Percentiles rank a stretch among this genome's conserved stretches.
These are phyloP conservation scores for Ustulina deusta DNA, from an alignment of 2,329 filamentous ascomycete species.

Conservation along the genomic window DNA sequence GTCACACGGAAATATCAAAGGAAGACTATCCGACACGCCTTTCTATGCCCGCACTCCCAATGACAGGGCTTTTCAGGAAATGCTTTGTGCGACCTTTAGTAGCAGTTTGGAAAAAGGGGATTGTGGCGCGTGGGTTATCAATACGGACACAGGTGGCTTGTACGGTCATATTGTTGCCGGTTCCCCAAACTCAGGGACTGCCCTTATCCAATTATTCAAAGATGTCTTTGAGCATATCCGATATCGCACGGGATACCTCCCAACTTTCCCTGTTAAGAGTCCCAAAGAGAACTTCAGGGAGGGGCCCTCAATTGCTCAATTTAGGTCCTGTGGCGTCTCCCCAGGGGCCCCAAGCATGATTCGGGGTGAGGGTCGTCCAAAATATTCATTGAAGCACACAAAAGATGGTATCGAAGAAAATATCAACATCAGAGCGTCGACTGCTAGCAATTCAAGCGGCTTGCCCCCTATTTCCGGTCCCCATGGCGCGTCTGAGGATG, in stretches of 20 bases:
- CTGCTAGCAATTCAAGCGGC: background rate
- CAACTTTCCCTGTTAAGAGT: background rate
- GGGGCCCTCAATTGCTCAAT: background rate
- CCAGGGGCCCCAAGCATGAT: no score
- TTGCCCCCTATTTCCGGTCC: no score
- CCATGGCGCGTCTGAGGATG: background rate
- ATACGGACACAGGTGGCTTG: conserved; percentile 1
- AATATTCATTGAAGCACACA: no score
- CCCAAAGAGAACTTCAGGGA: background rate
- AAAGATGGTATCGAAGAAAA: background rate
- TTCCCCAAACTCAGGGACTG: conserved; percentile 4
- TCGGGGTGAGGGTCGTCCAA: no score
- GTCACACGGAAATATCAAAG: conserved; percentile 9
- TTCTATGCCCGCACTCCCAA: conserved; percentile 4
- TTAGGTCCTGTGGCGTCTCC: background rate
- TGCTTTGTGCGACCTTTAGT: conserved; percentile 14
- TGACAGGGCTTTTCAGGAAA: conserved; percentile 7
- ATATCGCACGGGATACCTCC: conserved; percentile 10
- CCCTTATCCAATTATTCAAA: conserved; percentile 5
- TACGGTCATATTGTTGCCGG: conserved; percentile 16
- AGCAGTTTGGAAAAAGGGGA: conserved; percentile 2
- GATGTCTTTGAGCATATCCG: conserved; percentile 14
- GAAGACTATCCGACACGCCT: background rate
- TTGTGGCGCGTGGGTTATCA: conserved; percentile 9
- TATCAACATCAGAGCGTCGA: no score